Evolutionary conservation across 1,284 basidiomycete genomes (phyloP).

Genomic region (Abortiporus biennis): DNA sequence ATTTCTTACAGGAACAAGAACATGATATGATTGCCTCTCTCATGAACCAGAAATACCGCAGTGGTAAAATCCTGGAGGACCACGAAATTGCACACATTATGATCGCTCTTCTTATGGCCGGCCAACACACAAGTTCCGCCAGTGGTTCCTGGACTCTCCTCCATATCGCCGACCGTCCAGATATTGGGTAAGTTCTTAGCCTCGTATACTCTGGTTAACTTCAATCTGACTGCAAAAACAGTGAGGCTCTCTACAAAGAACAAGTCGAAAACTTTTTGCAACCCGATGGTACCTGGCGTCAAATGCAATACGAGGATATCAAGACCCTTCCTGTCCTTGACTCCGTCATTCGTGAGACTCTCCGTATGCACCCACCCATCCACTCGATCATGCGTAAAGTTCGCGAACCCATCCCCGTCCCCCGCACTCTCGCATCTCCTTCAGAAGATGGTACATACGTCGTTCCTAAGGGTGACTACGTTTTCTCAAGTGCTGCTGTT

Average conservation of each 20-base stretch:
- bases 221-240: slow-evolving; percentile 21
- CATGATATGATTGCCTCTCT: slow-evolving; percentile 94
- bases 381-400: slow-evolving; percentile 92
- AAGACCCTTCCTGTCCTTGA: slow-evolving; percentile 82
- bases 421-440: slow-evolving; percentile 74
- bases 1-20: slow-evolving; percentile 50
- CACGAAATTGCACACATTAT: slow-evolving; percentile 96
- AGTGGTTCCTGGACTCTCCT: slow-evolving; percentile 91
- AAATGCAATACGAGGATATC: slow-evolving; percentile 85
- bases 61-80: slow-evolving; percentile 76
- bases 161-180: slow-evolving; percentile 78
- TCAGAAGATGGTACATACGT: slow-evolving; percentile 72
- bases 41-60: slow-evolving; percentile 82
- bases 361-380: slow-evolving; percentile 89
- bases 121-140: slow-evolving; percentile 96
- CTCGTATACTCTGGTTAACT: slow-evolving; percentile 3
- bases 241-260: slow-evolving; percentile 81
- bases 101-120: slow-evolving; percentile 95
- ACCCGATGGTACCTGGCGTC: slow-evolving; percentile 74
- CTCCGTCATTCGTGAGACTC: slow-evolving; percentile 88
- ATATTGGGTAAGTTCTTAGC: slow-evolving; percentile 58
- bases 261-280: slow-evolving; percentile 82
- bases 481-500: slow-evolving; percentile 87
- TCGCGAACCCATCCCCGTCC: slow-evolving; percentile 79
- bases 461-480: slow-evolving; percentile 88